These are phyloP conservation scores for Phialocephala sp. DNA, from an alignment of 2,329 filamentous ascomycete genomes.

Conservation along the genomic window DNA sequence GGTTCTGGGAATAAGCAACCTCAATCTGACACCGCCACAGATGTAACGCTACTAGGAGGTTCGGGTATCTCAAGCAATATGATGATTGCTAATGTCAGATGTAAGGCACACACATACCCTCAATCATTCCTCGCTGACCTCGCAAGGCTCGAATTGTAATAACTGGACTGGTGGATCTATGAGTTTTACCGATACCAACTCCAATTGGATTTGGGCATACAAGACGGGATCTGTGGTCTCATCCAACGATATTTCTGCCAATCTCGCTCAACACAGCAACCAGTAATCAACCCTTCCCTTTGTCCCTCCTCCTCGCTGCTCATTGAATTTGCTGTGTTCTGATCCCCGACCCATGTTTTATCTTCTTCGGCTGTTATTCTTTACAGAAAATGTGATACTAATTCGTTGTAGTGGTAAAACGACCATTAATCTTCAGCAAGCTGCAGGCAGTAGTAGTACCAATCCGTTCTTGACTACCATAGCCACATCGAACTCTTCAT, in stretches of 20 bases:
- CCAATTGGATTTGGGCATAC: slow-evolving; percentile 58
- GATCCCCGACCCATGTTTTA: too few species aligned
- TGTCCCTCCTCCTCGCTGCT: too few species aligned
- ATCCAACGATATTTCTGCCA: slow-evolving; percentile 50
- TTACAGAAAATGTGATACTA: too few species aligned
- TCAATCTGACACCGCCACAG: slow-evolving; percentile 46
- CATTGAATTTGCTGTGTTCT: too few species aligned
- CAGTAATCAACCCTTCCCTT: slow-evolving; percentile 21
- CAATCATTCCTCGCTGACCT: slow-evolving; percentile 14
- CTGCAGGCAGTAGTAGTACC: slow-evolving; percentile 51
- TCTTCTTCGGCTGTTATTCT: too few species aligned
- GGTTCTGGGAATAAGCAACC: slow-evolving; percentile 52
- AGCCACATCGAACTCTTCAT: slow-evolving; percentile 16
- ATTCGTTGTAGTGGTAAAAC: slow-evolving; percentile 44
- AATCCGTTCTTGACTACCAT: slow-evolving; percentile 35
- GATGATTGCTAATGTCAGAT: slow-evolving; percentile 62
- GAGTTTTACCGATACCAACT: slow-evolving; percentile 50
- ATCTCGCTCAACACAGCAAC: slow-evolving; percentile 52
- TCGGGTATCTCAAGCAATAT: slow-evolving; percentile 56
- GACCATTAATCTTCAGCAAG: slow-evolving; percentile 52
- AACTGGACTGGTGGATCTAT: slow-evolving; percentile 58
- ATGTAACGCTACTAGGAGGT: slow-evolving; percentile 57
- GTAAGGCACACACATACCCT: slow-evolving; percentile 42
- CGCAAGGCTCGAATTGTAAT: slow-evolving; percentile 55
- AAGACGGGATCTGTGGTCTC: slow-evolving; percentile 53